Base-by-base conservation (phyloP, 2,329 filamentous ascomycete genomes). In the Pseudopithomyces maydicus region DNA sequence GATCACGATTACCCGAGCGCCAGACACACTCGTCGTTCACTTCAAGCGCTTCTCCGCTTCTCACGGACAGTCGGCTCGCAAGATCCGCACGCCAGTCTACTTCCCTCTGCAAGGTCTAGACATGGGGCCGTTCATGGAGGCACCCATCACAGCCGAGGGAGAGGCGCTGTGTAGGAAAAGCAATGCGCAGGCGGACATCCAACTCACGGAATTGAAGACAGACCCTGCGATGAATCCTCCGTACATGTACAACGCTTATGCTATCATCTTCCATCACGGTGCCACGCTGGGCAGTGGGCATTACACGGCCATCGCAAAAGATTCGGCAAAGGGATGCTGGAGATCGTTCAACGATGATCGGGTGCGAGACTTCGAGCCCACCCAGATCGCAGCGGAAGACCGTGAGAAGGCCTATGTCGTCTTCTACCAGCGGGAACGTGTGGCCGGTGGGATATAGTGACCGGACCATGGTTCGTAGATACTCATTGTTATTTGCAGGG, bases 191-290 rank as follows among this genome's bases (percentile, higher is more conserved):
- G 72, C 74, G 11, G 66, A 69, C 5, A 58, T 62, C 2, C 69
- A 75, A 20, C 53, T 74, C 8, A 68, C 73, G 1, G 63, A 64
- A 6, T 59, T 78, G 23, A 78, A 78, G 42, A 62, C 71, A 1
- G 79, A 80, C 47, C 68, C 73, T 1, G 71, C 72, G 1, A 81
- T 81, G 75, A 79, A 75, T 14, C 77, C 78, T 0, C 88, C 90
- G 0, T 92, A 90, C 69, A 79, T 81, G 5, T 99, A 97, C 74
- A 89, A 96, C 70, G 88, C 90, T 51, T 97, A 96, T 72, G 94
- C 88, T 2, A 89, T 97, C 6, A 85, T 96, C 52, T 83, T 90
- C 59, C 93, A 97, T 73, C 77, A 85, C 3, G 93, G 93, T 20
- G 78, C 79, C 1, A 86, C 82, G 1, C 80, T 90, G 51, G 84